Percentiles rank a stretch among this genome's conserved stretches.
These are phyloP conservation scores for Aquanectria penicillioides DNA, from an alignment of 2,329 filamentous ascomycete genomes.

Conservation along the genomic window DNA sequence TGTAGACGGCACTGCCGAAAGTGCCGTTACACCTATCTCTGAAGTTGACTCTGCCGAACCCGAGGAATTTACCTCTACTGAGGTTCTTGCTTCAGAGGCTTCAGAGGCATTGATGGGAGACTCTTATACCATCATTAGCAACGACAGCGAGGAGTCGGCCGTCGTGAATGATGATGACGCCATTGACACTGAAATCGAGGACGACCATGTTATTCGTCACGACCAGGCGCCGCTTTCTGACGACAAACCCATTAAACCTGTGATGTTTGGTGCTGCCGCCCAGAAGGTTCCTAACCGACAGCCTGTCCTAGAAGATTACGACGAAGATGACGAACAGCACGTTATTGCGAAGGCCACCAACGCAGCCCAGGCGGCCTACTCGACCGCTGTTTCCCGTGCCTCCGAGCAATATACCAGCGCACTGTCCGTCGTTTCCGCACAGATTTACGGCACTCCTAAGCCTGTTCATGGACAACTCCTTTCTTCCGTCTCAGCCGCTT, in stretches of 20 bases:
- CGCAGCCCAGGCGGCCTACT: slow-evolving; percentile 68
- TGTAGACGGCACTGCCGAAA: slow-evolving; percentile 29
- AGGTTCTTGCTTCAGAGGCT: slow-evolving; percentile 38
- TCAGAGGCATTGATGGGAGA: slow-evolving; percentile 39
- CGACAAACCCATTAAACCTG: slow-evolving; percentile 54
- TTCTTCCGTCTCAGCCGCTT: slow-evolving; percentile 74
- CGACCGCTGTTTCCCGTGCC: slow-evolving; percentile 71
- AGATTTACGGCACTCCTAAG: slow-evolving; percentile 75
- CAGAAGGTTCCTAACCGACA: slow-evolving; percentile 59
- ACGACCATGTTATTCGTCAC: slow-evolving; percentile 33
- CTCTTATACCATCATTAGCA: slow-evolving; percentile 37
- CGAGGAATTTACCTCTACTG: slow-evolving; percentile 33
- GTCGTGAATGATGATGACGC: slow-evolving; percentile 40
- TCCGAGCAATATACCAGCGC: slow-evolving; percentile 76
- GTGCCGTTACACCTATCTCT: slow-evolving; percentile 20
- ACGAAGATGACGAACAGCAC: slow-evolving; percentile 43
- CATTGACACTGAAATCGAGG: slow-evolving; percentile 37
- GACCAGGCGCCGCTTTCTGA: slow-evolving; percentile 39
- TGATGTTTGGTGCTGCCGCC: slow-evolving; percentile 61
- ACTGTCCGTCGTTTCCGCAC: slow-evolving; percentile 72
- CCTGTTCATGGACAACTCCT: slow-evolving; percentile 76
- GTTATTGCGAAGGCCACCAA: slow-evolving; percentile 50
- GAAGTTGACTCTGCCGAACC: slow-evolving; percentile 23
- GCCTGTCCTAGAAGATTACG: slow-evolving; percentile 61
- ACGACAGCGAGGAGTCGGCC: slow-evolving; percentile 41